Percentiles rank a stretch among this genome's conserved stretches.
These are phyloP conservation scores for Coemansia nantahalensis DNA, from an alignment of 192 early-diverging fungal genomes.

Conservation along the genomic window DNA sequence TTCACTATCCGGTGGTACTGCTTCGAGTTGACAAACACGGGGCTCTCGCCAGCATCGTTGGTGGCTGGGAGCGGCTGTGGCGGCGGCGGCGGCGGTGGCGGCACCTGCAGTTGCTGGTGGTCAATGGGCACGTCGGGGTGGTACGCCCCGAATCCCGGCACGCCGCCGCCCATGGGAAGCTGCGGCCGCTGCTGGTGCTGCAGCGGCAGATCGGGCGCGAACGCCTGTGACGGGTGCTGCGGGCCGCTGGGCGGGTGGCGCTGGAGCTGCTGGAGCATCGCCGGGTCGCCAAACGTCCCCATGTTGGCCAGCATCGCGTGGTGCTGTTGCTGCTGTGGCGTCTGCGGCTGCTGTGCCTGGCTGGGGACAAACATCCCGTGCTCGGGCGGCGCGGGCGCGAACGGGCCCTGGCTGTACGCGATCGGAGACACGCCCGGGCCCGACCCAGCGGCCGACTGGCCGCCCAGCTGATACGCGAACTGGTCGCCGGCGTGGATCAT, in stretches of 20 bases:
- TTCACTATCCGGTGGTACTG: constrained; percentile 98
- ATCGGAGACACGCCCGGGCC: constrained; percentile 18
- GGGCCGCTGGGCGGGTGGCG: constrained; percentile 16
- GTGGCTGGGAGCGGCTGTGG: background rate
- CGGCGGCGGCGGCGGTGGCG: background rate
- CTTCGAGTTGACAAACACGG: constrained; percentile 97
- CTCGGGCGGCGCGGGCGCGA: constrained; percentile 1
- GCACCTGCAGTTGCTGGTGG: background rate
- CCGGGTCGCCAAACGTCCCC: constrained; percentile 13
- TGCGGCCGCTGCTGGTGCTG: constrained; percentile 32
- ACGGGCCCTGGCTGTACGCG: constrained; percentile 14
- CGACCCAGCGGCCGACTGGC: constrained; percentile 5
- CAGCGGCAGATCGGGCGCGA: constrained; percentile 22
- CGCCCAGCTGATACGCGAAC: constrained; percentile 16
- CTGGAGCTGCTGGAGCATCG: constrained; percentile 26
- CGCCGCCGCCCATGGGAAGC: background rate
- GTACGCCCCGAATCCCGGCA: constrained; percentile 2
- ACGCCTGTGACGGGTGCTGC: background rate
- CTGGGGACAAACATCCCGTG: constrained; percentile 3
- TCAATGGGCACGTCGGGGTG: background rate
- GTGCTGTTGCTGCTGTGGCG: constrained; percentile 1
- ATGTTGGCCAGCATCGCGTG: constrained; percentile 32
- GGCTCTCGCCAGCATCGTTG: constrained; percentile 64
- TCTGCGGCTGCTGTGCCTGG: constrained; percentile 1
- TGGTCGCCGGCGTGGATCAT: constrained; percentile 45